Evolutionary conservation across 2,329 filamentous ascomycete species (phyloP), one percentile per base, ranked within the genome.

Genomic region (Penicillium sp.): DNA sequence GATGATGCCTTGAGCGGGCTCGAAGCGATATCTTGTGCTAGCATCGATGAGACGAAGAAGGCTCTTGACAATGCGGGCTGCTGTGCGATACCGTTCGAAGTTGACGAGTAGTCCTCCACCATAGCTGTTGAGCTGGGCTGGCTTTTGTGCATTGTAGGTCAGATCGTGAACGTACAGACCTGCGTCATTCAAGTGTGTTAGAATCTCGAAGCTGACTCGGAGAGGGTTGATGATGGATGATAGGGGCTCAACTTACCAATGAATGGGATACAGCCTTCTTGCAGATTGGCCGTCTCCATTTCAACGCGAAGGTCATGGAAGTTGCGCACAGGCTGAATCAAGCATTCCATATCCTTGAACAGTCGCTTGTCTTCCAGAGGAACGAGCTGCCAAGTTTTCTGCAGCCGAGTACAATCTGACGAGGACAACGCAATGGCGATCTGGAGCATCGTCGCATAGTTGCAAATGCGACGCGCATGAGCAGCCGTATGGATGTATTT

Each of bases 121-220:
- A 14, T 66, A 75, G 14, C 75, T 78, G 12, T 79, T 76, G 45
- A 88, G 80, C 63, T 84, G 82, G 1, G 84, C 81, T 0, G 86
- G 86, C 67, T 88, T 88, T 72, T 88, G 86, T 0, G 86, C 83
- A 69, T 88, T 89, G 75, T 87, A 88, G 51, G 86, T 88, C 57
- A 89, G 78, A 68, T 89, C 86, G 63, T 87, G 86, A 5, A 87
- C 86, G 71, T 88, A 89, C 37, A 88, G 79, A 22, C 86, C 82
- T 83, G 28, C 28, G 20, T 31, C 25, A 34, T 41, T 53, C 15
- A 15, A 34, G 11, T 5, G 11, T 5, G 15, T 42, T 34, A 43
- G 47, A 35, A 34, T 25, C 15, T 25, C 15, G 41, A 6, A 28
- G 22, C 6, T 10, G 5, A 45, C 10, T 35, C 10, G 25, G 25